Conservation (phyloP, 106 monocot genomes). For the Narthecium ossifragum region DNA sequence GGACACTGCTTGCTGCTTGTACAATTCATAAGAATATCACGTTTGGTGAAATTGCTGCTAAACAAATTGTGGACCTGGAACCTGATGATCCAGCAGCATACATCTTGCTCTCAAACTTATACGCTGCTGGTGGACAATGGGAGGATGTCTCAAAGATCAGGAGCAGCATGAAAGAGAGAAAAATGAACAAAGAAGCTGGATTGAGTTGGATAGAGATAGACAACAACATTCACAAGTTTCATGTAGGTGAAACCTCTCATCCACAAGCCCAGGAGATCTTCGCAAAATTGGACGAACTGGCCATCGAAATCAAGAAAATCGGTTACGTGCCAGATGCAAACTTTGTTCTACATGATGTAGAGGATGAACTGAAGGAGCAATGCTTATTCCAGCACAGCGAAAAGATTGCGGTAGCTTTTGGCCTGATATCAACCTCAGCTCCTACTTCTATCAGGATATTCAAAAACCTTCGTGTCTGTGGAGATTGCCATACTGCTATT, state of each 20-base stretch:
- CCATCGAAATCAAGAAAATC: constrained; percentile 42
- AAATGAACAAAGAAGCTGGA: constrained; percentile 68
- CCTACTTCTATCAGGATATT: constrained; percentile 55
- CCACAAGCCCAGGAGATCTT: constrained; percentile 42
- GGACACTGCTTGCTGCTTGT: constrained; percentile 71
- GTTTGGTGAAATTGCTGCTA: constrained; percentile 47
- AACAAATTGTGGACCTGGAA: constrained; percentile 48
- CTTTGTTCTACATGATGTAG: constrained; percentile 67
- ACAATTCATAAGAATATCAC: constrained; percentile 38
- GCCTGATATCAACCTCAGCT: constrained; percentile 48
- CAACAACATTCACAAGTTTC: constrained; percentile 48
- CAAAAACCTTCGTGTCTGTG: constrained; percentile 71
- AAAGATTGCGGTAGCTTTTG: constrained; percentile 78
- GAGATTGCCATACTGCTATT: constrained; percentile 66
- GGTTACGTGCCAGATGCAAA: constrained; percentile 57
- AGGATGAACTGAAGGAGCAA: constrained; percentile 55
- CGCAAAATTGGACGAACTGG: constrained; percentile 40
- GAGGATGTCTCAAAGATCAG: constrained; percentile 53
- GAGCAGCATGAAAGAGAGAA: constrained; percentile 56
- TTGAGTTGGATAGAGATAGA: constrained; percentile 75
- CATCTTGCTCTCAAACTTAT: constrained; percentile 78
- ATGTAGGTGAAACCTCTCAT: constrained; percentile 55
- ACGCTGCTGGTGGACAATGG: constrained; percentile 52
- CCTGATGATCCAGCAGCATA: constrained; percentile 62
- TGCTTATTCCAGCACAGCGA: constrained; percentile 74